Evolutionary conservation across 768 basidiomycete species (phyloP).

Genomic region (Exidia glandulosa): DNA sequence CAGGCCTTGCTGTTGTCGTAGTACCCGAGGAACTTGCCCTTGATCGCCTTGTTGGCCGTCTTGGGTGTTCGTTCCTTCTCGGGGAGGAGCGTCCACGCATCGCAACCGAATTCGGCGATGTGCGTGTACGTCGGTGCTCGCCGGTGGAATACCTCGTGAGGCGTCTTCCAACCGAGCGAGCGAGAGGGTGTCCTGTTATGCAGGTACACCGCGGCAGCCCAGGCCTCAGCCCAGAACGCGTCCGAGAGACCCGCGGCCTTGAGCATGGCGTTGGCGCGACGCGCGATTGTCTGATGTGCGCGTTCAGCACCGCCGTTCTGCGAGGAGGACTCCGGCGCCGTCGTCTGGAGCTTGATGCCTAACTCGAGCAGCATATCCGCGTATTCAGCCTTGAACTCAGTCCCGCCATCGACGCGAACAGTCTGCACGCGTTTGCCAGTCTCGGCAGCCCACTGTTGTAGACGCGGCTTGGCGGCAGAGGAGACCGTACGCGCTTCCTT

Average conservation of each 20-base stretch:
- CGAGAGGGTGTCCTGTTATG: neutral
- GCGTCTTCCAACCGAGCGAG: neutral
- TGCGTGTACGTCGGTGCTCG: neutral
- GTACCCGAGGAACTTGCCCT: no score
- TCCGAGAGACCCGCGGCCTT: slow-evolving; percentile 3
- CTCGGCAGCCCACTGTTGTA: neutral
- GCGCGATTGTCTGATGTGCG: slow-evolving; percentile 10
- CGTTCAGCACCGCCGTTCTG: slow-evolving; percentile 15
- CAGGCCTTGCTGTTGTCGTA: no score
- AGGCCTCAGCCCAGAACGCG: slow-evolving; percentile 9
- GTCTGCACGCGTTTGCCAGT: neutral
- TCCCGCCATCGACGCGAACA: slow-evolving; percentile 6
- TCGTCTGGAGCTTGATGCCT: neutral
- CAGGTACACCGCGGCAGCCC: slow-evolving; percentile 1
- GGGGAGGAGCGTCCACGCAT: no score
- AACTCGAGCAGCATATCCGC: neutral
- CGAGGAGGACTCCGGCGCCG: slow-evolving; percentile 10
- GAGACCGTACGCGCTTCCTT: neutral
- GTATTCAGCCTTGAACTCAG: neutral
- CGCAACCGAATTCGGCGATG: neutral
- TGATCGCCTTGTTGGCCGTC: no score
- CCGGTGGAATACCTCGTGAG: neutral
- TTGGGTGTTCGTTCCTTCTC: no score
- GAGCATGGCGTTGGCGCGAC: slow-evolving; percentile 9
- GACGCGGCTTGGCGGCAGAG: neutral